A percentile compares a stretch with the other conserved stretches of the same genome.
Conservation (phyloP, 1,284 basidiomycete species). For the Baeospora myosura region DNA sequence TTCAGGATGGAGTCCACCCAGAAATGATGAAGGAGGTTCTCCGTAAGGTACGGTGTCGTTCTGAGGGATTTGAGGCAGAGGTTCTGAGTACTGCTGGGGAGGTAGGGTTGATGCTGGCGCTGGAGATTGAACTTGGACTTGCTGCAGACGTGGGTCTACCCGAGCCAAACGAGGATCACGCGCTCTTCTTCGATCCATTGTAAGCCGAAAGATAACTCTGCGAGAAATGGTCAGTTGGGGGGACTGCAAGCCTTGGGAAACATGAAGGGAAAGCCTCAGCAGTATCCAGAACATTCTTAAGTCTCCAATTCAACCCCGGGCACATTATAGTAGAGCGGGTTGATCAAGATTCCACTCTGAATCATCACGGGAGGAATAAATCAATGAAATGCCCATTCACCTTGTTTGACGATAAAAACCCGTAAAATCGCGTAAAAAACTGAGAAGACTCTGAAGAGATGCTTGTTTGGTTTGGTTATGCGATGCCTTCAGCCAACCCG, state of each 20-base stretch:
- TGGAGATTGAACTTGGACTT: constrained; percentile 36
- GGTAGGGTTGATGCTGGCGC: constrained; percentile 29
- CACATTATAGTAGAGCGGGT: constrained; percentile 36
- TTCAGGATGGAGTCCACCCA: constrained; percentile 6
- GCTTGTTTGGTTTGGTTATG: too few relatives aligned
- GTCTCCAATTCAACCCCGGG: constrained; percentile 68
- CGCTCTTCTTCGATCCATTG: constrained; percentile 72
- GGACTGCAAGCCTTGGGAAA: constrained; percentile 7
- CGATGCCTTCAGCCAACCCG: too few relatives aligned
- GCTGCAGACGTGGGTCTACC: constrained; percentile 58
- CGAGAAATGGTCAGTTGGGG: not conserved
- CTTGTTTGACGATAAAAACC: too few relatives aligned
- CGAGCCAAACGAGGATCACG: constrained; percentile 73
- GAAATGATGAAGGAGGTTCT: too few relatives aligned
- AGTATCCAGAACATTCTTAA: constrained; percentile 79
- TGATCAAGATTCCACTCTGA: constrained; percentile 81
- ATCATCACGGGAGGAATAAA: constrained; percentile 69
- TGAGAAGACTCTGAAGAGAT: too few relatives aligned
- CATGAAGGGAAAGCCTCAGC: constrained; percentile 45
- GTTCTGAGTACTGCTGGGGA: constrained; percentile 6
- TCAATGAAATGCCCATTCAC: too few relatives aligned
- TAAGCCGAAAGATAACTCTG: not conserved
- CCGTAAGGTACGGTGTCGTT: constrained; percentile 11
- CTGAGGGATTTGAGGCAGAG: constrained; percentile 21
- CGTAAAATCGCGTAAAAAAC: too few relatives aligned